phyloP scores from a whole-genome alignment of 2,329 filamentous ascomycete genomes.

The Gremmenia infestans region DNA sequence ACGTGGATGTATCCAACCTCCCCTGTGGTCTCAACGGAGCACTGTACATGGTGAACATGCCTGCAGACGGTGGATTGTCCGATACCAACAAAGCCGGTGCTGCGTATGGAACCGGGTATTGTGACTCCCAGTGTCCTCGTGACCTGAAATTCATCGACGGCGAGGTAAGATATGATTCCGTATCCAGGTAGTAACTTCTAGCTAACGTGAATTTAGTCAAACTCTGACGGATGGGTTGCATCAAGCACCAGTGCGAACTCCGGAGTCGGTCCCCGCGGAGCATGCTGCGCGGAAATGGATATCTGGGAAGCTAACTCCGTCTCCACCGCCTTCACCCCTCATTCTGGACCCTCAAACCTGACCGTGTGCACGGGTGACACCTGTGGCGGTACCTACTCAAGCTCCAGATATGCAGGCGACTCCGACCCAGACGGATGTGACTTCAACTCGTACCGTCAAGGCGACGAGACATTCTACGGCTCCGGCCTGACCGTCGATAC shows the following conservation, averaged over 20 bases:
- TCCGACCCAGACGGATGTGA: constrained; percentile 59
- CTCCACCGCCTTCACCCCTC: constrained; percentile 52
- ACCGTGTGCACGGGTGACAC: constrained; percentile 35
- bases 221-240: constrained; percentile 47
- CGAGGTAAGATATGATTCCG: constrained; percentile 29
- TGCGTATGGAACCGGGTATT: constrained; percentile 54
- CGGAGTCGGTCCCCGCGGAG: constrained; percentile 47
- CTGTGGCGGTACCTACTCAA: constrained; percentile 38
- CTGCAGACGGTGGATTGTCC: constrained; percentile 52
- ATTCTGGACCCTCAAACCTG: constrained; percentile 44
- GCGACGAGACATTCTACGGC: constrained; percentile 51
- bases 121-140: constrained; percentile 51
- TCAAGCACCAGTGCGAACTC: constrained; percentile 45
- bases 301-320: constrained; percentile 60
- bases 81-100: constrained; percentile 53
- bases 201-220: constrained; percentile 36
- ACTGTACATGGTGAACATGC: constrained; percentile 62
- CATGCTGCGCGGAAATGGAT: constrained; percentile 65
- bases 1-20: constrained; percentile 60
- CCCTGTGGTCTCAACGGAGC: constrained; percentile 69
- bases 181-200: not conserved
- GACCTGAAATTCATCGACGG: constrained; percentile 49
- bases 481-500: constrained; percentile 48
- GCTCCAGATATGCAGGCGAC: constrained; percentile 44
- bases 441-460: constrained; percentile 56